These are phyloP conservation scores for Exophiala spinifera DNA, from an alignment of 2,329 filamentous ascomycete species.

Conservation along the genomic window DNA sequence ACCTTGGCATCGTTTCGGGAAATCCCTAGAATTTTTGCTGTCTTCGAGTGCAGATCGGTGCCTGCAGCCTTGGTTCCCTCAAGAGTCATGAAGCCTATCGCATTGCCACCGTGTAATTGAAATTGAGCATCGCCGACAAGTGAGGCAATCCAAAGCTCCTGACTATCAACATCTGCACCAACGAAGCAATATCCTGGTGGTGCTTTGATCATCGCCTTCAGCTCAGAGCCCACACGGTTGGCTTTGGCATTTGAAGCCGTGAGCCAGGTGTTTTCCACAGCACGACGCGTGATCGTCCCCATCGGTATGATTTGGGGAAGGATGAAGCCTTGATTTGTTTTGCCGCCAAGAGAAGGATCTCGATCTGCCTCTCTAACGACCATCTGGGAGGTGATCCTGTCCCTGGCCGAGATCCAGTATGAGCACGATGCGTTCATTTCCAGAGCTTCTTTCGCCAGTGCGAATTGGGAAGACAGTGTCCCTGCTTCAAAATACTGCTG, in stretches of 20 bases:
- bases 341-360: constrained; percentile 27
- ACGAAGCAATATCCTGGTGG: constrained; percentile 90
- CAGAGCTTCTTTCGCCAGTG: constrained; percentile 88
- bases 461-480: constrained; percentile 78
- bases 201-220: constrained; percentile 94
- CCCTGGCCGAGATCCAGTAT: constrained; percentile 96
- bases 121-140: constrained; percentile 93
- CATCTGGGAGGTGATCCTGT: constrained; percentile 92
- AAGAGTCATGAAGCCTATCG: constrained; percentile 97
- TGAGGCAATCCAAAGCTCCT: constrained; percentile 97
- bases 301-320: constrained; percentile 95
- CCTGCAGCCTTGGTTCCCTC: constrained; percentile 93
- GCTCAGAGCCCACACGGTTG: constrained; percentile 91
- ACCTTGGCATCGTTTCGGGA: constrained; percentile 94
- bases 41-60: constrained; percentile 91
- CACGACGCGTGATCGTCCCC: constrained; percentile 91
- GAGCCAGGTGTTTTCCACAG: constrained; percentile 97
- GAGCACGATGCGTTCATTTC: constrained; percentile 99
- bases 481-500: constrained; percentile 87
- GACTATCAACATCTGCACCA: constrained; percentile 93
- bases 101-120: constrained; percentile 90
- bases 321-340: constrained; percentile 69
- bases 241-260: constrained; percentile 96
- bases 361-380: constrained; percentile 77
- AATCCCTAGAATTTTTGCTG: constrained; percentile 86